Evolutionary conservation across 352 stramenopile species (phyloP), one percentile per base, ranked within the genome.

Genomic region (Phytopythium litorale): DNA sequence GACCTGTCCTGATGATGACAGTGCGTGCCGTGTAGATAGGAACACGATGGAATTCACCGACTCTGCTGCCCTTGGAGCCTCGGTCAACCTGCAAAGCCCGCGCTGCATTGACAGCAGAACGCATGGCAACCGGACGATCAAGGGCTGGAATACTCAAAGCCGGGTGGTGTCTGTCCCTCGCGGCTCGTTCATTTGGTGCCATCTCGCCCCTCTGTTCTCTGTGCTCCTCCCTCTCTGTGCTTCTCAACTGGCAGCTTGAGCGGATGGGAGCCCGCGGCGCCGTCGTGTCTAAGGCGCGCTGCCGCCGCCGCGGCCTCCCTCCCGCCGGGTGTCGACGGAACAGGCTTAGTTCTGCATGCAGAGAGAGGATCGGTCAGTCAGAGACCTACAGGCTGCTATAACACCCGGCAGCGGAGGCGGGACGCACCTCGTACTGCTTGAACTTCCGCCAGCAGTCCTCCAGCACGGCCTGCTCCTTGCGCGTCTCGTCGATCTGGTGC

Each of bases 381-480:
- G 35, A 1, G 9, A 15, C 12, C 35, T 15, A 40, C 35, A 15
- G 35, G 16, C 35, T 15, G 35, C 35, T 15, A 40, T 15, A 40
- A 32, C 28, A 32, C 28, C 28, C 28, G 28, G 28, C 54, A 56
- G 16, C 25, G 50, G 51, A 0, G 0, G 35, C 23, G 46, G 23
- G 9, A 8, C 56, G 50, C 51, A 69, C 48, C 50, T 69, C 71
- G 68, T 79, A 84, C 43, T 78, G 75, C 79, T 96, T 94, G 76
- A 76, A 81, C 61, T 93, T 77, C 73, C 84, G 71, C 81, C 87
- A 94, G 80, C 88, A 96, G 55, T 79, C 70, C 71, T 94, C 84
- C 59, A 96, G 75, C 58, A 86, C 86, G n/a, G 73, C 68, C 74
- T 96, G 79, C 66, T 95, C 83, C 76, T 94, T 93, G 65, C 87